These are phyloP conservation scores for Arabis hirsuta DNA, from an alignment of 345 rosid species.

Conservation along the genomic window DNA sequence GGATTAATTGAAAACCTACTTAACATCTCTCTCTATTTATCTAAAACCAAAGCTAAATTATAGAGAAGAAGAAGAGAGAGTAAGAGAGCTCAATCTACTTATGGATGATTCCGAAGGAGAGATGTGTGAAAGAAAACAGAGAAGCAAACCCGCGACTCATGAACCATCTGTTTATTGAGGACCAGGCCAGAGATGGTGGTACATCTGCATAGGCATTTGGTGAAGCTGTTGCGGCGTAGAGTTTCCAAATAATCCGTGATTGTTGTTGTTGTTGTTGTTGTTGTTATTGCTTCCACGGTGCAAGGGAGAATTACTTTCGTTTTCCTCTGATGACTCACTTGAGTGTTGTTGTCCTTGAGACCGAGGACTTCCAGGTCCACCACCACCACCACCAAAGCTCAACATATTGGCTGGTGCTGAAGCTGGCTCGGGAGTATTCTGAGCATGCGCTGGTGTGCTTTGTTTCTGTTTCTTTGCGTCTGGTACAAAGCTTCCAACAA, in stretches of 20 bases:
- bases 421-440: slow-evolving; percentile 56
- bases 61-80: slow-evolving; percentile 27
- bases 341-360: slow-evolving; percentile 68
- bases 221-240: slow-evolving; percentile 33
- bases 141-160: slow-evolving; percentile 23
- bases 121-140: slow-evolving; percentile 24
- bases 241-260: slow-evolving; percentile 40
- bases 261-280: slow-evolving; percentile 36
- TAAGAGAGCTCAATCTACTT: slow-evolving; percentile 44
- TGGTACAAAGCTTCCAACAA: slow-evolving; percentile 86
- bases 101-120: slow-evolving; percentile 30
- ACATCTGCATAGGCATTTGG: slow-evolving; percentile 43
- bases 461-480: slow-evolving; percentile 63
- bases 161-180: slow-evolving; percentile 33
- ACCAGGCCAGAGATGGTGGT: slow-evolving; percentile 39
- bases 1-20: slow-evolving; percentile 39
- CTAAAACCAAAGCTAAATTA: slow-evolving; percentile 41
- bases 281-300: slow-evolving; percentile 34
- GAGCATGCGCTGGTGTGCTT: slow-evolving; percentile 21
- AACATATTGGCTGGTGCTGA: slow-evolving; percentile 60
- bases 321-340: slow-evolving; percentile 84
- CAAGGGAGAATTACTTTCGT: slow-evolving; percentile 50
- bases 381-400: slow-evolving; percentile 56
- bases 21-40: slow-evolving; percentile 38
- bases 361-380: slow-evolving; percentile 62